These are phyloP conservation scores for Phaseolus coccineus DNA, from an alignment of 331 rosid genomes.

Conservation along the genomic window DNA sequence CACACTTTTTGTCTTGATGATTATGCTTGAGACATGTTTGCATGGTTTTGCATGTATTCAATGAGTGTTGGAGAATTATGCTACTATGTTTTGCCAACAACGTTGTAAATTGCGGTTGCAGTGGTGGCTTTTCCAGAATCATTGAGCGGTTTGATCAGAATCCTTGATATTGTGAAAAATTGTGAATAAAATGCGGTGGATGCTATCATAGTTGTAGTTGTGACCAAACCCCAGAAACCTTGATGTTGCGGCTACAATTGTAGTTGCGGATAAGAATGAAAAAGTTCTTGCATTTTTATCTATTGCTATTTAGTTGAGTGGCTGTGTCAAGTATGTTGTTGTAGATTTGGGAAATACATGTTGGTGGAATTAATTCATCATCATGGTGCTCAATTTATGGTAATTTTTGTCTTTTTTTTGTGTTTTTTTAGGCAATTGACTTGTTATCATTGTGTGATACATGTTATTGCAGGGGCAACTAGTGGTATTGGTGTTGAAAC, in stretches of 20 bases:
- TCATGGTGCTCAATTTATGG: neutral
- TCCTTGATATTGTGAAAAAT: neutral
- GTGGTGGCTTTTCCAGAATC: neutral
- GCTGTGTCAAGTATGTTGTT: neutral
- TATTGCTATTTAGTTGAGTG: neutral
- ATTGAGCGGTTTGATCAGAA: neutral
- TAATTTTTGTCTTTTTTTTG: neutral
- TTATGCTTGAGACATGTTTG: neutral
- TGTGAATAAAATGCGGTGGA: neutral
- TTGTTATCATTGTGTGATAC: neutral
- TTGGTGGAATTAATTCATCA: constrained; percentile 15
- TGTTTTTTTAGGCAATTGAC: neutral
- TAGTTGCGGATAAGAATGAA: neutral
- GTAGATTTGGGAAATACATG: neutral
- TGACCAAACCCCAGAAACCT: neutral
- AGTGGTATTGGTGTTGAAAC: constrained; percentile 79
- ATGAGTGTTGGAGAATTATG: neutral
- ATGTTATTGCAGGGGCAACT: constrained; percentile 58
- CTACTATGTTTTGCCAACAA: neutral
- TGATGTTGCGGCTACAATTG: neutral
- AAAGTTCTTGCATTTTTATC: neutral
- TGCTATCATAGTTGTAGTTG: neutral
- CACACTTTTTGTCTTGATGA: too few relatives aligned
- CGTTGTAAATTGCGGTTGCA: neutral
- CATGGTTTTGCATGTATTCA: neutral